Percentiles rank a stretch among this genome's conserved stretches.
Conservation (phyloP, 2,329 filamentous ascomycete species). For the Falciphora oryzae region DNA sequence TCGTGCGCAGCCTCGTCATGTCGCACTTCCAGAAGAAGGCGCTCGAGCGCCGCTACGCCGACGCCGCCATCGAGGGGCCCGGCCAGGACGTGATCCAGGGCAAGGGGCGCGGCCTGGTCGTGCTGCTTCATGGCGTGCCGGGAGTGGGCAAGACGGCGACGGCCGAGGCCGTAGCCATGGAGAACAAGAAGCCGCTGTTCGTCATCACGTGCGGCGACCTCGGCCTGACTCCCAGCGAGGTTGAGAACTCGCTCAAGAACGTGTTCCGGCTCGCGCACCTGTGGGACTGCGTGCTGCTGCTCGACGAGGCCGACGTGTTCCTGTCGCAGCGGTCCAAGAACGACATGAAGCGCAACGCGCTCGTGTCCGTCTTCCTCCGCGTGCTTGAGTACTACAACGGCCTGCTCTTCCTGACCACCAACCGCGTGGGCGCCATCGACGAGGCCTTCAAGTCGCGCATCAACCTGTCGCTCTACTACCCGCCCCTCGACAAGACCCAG, state of each 20-base stretch:
- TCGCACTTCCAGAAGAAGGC: slow-evolving; percentile 16
- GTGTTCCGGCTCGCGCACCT: slow-evolving; percentile 22
- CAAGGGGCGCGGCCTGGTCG: slow-evolving; percentile 38
- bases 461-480: slow-evolving; percentile 38
- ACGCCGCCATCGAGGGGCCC: neutral
- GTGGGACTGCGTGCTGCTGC: slow-evolving; percentile 20
- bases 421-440: slow-evolving; percentile 34
- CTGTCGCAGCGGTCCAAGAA: slow-evolving; percentile 15
- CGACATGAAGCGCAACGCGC: slow-evolving; percentile 23
- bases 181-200: slow-evolving; percentile 25
- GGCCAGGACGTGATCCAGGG: slow-evolving; percentile 36
- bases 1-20: slow-evolving; percentile 17
- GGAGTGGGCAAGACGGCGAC: slow-evolving; percentile 45
- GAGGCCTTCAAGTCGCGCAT: slow-evolving; percentile 45
- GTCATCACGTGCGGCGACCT: slow-evolving; percentile 23
- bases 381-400: slow-evolving; percentile 31
- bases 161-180: slow-evolving; percentile 29
- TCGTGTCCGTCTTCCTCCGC: slow-evolving; percentile 30
- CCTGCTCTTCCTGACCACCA: slow-evolving; percentile 36
- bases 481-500: slow-evolving; percentile 13
- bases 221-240: slow-evolving; percentile 19
- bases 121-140: slow-evolving; percentile 40
- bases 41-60: slow-evolving; percentile 4
- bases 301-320: slow-evolving; percentile 23
- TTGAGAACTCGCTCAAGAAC: slow-evolving; percentile 22